Conservation (phyloP, 371 early-diverging fungal genomes). For the Paramicrosporidium saccamoebae region DNA sequence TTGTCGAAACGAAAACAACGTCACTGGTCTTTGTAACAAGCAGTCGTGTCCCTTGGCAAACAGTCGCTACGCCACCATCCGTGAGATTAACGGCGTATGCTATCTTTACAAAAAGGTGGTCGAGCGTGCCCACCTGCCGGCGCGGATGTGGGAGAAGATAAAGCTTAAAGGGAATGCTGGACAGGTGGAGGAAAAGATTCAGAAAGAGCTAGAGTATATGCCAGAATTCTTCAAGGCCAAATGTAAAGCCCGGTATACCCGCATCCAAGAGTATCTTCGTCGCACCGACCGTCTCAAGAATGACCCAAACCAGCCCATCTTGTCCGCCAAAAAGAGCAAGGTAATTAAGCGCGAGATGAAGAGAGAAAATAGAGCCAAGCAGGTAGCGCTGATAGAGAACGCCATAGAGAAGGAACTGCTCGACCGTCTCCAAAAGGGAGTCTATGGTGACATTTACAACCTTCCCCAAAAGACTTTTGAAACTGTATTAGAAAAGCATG, state of each 20-base stretch:
- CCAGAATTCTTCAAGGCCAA: slow-evolving; percentile 68
- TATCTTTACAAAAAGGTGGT: slow-evolving; percentile 88
- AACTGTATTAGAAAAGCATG: slow-evolving; percentile 36
- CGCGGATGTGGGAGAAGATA: slow-evolving; percentile 79
- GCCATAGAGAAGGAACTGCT: slow-evolving; percentile 90
- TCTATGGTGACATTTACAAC: slow-evolving; percentile 69
- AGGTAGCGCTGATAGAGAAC: slow-evolving; percentile 73
- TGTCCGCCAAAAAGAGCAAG: slow-evolving; percentile 73
- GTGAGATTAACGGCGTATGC: slow-evolving; percentile 50
- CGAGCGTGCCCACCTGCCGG: slow-evolving; percentile 82
- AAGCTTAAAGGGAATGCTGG: slow-evolving; percentile 73
- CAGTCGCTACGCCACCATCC: slow-evolving; percentile 88
- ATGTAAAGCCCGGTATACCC: slow-evolving; percentile 92
- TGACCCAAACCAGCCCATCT: slow-evolving; percentile 41
- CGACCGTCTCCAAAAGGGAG: slow-evolving; percentile 69
- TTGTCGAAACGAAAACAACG: slow-evolving; percentile 92
- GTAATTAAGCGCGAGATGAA: slow-evolving; percentile 60
- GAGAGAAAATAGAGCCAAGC: slow-evolving; percentile 71
- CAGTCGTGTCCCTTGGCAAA: slow-evolving; percentile 95
- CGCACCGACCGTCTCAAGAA: slow-evolving; percentile 66
- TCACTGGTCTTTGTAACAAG: slow-evolving; percentile 88
- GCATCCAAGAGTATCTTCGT: slow-evolving; percentile 82
- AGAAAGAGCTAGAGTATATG: slow-evolving; percentile 72
- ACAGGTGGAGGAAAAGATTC: slow-evolving; percentile 46
- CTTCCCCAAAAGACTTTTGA: slow-evolving; percentile 58